phyloP scores from a whole-genome alignment of 257 asterid species.

The Solanum tarapatanum region DNA sequence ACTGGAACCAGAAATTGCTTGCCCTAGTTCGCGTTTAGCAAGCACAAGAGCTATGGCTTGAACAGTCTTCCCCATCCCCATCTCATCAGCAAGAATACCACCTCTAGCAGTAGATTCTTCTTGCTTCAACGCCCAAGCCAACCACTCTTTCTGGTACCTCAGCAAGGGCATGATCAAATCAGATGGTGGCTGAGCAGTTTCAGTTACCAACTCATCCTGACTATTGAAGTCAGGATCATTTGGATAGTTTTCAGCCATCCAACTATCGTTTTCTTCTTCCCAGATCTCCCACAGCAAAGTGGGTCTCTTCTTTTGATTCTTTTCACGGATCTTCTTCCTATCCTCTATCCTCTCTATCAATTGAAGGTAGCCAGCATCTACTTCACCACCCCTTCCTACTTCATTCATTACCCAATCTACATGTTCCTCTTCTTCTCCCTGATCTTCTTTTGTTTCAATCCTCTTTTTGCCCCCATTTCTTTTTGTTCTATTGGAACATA shows the following conservation, averaged over 20 bases:
- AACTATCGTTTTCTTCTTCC: constrained; percentile 53
- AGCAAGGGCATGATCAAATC: constrained; percentile 69
- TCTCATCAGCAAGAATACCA: constrained; percentile 96
- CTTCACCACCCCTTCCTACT: neutral
- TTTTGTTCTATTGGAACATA: neutral
- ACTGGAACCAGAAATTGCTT: constrained; percentile 22
- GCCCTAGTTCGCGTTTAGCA: constrained; percentile 43
- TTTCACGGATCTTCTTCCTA: constrained; percentile 35
- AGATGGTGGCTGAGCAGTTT: constrained; percentile 56
- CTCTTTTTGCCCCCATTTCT: neutral
- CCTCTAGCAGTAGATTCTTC: constrained; percentile 73
- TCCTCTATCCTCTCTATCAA: neutral
- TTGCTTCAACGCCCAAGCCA: constrained; percentile 87
- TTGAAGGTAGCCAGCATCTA: neutral
- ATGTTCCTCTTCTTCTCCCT: neutral
- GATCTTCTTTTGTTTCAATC: neutral
- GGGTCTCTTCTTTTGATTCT: constrained; percentile 36
- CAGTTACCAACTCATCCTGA: constrained; percentile 48
- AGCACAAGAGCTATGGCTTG: constrained; percentile 95
- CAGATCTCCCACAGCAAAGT: constrained; percentile 61
- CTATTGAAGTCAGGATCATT: constrained; percentile 31
- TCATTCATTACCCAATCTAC: neutral
- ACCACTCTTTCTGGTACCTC: constrained; percentile 93
- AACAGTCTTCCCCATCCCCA: constrained; percentile 98
- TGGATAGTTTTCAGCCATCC: constrained; percentile 53